These are phyloP conservation scores for Boechera retrofracta DNA, from an alignment of 345 rosid species.

Conservation along the genomic window DNA sequence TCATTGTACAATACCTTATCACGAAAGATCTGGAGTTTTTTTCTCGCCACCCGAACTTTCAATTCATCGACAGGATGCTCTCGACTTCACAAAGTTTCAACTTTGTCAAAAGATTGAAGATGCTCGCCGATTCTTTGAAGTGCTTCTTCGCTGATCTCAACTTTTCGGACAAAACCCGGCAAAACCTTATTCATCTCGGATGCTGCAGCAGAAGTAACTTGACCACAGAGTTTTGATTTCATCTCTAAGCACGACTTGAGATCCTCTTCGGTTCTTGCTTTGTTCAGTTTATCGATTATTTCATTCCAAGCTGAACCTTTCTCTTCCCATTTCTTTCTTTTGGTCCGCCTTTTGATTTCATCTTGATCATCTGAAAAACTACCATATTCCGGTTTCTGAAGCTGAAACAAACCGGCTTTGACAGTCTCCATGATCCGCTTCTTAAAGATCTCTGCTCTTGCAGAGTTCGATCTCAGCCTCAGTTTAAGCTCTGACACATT, in stretches of 20 bases:
- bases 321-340: constrained; percentile 53
- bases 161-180: constrained; percentile 44
- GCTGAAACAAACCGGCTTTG: constrained; percentile 67
- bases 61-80: constrained; percentile 12
- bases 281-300: constrained; percentile 72
- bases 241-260: constrained; percentile 71
- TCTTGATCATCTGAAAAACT: constrained; percentile 44
- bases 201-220: constrained; percentile 40
- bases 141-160: constrained; percentile 67
- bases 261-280: constrained; percentile 81
- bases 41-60: not conserved
- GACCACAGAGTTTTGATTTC: constrained; percentile 54
- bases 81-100: constrained; percentile 33
- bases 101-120: constrained; percentile 30
- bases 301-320: constrained; percentile 61
- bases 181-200: constrained; percentile 36
- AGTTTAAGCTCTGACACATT: constrained; percentile 51
- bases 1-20: constrained; percentile 17
- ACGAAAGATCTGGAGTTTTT: constrained; percentile 1
- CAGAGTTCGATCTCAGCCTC: constrained; percentile 56
- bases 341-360: constrained; percentile 45
- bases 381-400: constrained; percentile 45
- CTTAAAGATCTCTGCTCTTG: constrained; percentile 59
- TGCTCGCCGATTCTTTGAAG: constrained; percentile 44
- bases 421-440: constrained; percentile 60